Evolutionary conservation across 116 monocot species (phyloP).

Genomic region (Iris pallida): DNA sequence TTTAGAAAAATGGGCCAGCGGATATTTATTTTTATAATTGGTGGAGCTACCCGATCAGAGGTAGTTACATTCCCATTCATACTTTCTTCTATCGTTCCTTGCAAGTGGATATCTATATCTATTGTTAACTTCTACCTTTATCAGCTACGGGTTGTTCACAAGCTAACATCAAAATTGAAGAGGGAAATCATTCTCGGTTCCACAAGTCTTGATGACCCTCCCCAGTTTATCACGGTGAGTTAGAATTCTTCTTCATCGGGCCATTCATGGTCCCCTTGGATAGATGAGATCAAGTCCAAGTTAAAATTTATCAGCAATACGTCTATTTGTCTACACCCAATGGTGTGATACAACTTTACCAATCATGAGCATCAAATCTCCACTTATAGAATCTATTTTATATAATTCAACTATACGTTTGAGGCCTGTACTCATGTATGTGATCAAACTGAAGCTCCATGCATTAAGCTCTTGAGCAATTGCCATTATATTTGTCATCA

Average conservation of each 20-base stretch:
- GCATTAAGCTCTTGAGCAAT: neutral
- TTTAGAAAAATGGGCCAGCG: conserved; percentile 66
- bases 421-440: no score
- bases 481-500: neutral
- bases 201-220: conserved; percentile 69
- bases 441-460: neutral
- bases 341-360: no score
- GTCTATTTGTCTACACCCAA: no score
- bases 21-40: conserved; percentile 67
- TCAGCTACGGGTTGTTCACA: conserved; percentile 64
- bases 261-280: no score
- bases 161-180: conserved; percentile 57
- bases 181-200: conserved; percentile 73
- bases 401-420: no score
- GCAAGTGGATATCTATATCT: no score
- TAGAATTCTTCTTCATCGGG: no score
- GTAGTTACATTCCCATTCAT: conserved; percentile 11
- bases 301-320: no score
- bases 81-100: no score
- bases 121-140: neutral
- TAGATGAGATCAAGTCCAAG: no score
- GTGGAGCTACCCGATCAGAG: conserved; percentile 78
- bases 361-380: no score
- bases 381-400: no score
- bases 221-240: conserved; percentile 59